Conservation (phyloP, 495 filamentous ascomycete genomes). For the Penicillium angulare region DNA sequence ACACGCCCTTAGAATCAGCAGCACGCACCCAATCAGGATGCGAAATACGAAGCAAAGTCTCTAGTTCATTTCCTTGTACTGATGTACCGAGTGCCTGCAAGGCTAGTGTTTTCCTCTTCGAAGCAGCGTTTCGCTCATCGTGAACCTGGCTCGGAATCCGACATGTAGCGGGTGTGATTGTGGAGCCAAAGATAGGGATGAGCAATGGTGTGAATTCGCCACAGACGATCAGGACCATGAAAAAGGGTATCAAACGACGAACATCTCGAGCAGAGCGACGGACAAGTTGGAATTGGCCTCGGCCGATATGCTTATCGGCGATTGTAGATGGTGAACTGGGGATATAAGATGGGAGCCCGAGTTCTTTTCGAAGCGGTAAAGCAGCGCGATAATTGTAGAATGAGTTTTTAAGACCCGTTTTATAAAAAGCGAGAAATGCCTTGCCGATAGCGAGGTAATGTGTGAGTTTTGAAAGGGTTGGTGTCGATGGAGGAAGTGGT, state of each 20-base stretch:
- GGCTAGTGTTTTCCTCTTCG: conserved; percentile 39
- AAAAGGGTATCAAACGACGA: conserved; percentile 72
- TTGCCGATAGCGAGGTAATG: conserved; percentile 42
- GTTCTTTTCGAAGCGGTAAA: conserved; percentile 30
- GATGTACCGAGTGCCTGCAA: conserved; percentile 15
- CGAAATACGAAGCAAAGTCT: conserved; percentile 25
- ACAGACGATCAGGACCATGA: conserved; percentile 65
- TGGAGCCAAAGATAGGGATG: conserved; percentile 62
- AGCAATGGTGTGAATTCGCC: conserved; percentile 84
- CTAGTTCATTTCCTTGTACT: conserved; percentile 3
- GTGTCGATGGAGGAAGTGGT: conserved; percentile 15
- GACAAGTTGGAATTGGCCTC: conserved; percentile 65
- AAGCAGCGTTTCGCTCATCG: conserved; percentile 49
- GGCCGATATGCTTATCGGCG: conserved; percentile 35
- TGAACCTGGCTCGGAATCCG: conserved; percentile 72
- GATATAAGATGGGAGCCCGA: conserved; percentile 28
- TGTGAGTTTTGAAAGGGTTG: conserved; percentile 30
- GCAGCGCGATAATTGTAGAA: conserved; percentile 50
- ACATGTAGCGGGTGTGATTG: conserved; percentile 74
- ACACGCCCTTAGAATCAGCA: conserved; percentile 24
- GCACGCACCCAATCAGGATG: conserved; percentile 14
- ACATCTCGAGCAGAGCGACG: conserved; percentile 66
- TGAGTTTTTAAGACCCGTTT: conserved; percentile 72
- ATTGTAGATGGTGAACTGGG: conserved; percentile 28
- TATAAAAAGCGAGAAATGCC: conserved; percentile 73